Evolutionary conservation across 306 rosid species (phyloP).

Genomic region (Carpinus fangiana): DNA sequence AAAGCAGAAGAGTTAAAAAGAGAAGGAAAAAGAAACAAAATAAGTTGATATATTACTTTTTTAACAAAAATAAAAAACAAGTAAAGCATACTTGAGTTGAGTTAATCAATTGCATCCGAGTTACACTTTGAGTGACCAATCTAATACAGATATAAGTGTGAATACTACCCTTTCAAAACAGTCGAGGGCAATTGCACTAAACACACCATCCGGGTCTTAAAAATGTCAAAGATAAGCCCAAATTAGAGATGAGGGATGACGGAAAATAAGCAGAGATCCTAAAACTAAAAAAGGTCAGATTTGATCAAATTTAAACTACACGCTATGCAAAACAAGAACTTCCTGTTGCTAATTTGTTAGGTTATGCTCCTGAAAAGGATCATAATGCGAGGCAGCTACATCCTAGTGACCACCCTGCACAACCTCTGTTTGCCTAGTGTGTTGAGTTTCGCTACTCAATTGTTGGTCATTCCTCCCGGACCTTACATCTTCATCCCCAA

Average conservation of each 20-base stretch:
- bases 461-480: slow-evolving; percentile 56
- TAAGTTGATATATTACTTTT: not conserved
- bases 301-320: slow-evolving; percentile 47
- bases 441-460: slow-evolving; percentile 49
- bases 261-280: slow-evolving; percentile 43
- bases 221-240: slow-evolving; percentile 29
- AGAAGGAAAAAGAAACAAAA: not conserved
- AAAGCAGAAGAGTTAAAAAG: not conserved
- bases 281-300: slow-evolving; percentile 42
- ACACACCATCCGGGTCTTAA: slow-evolving; percentile 47
- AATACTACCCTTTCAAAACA: slow-evolving; percentile 35
- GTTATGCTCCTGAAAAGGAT: slow-evolving; percentile 48
- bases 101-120: slow-evolving; percentile 1
- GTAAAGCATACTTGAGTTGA: not conserved
- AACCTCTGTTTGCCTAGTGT: slow-evolving; percentile 48
- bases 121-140: slow-evolving; percentile 33
- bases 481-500: slow-evolving; percentile 67
- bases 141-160: slow-evolving; percentile 31
- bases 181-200: slow-evolving; percentile 40
- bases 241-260: slow-evolving; percentile 43
- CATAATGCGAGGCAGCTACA: slow-evolving; percentile 39
- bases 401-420: slow-evolving; percentile 53
- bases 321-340: slow-evolving; percentile 49
- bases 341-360: slow-evolving; percentile 74
- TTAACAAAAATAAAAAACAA: no score